Evolutionary conservation across 495 filamentous ascomycete species (phyloP), one percentile per base, ranked within the genome.

Genomic region (Clohesyomyces aquaticus): DNA sequence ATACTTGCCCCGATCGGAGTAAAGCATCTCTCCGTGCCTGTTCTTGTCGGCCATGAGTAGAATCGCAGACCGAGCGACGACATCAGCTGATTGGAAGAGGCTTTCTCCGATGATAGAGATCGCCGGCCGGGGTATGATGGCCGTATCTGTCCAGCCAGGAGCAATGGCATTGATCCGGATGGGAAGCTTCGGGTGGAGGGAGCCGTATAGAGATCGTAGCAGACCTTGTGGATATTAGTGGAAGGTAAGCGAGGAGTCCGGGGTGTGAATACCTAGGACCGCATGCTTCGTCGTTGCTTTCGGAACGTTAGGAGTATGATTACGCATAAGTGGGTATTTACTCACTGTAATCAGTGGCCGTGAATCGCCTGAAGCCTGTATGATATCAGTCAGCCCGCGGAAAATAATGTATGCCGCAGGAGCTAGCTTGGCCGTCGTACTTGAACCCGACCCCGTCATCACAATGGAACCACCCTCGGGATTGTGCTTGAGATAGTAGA

Each of bases 141-240:
- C 63, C 0, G 72, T 71, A 1, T 25, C 56, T 4, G 72, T 75
- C 72, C 71, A 75, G 50, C 38, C 38, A 12, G 72, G 72, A 1
- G 71, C 59, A 10, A 75, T 57, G 18, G 57, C 52, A 56, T 75
- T 75, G 55, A 75, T 65, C 43, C 72, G 68, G 46, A 74, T 69
- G n/a, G 67, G 70, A 29, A 71, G 46, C 0, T 49, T 28, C 2
- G 48, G 61, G 22, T 55, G 38, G 18, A 64, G 66, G 32, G 42
- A 22, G 1, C n/a, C 16, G 38, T 60, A 45, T 2, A 75, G 32
- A 27, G 59, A 48, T 47, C 65, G 68, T 9, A 70, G 53, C 3
- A 75, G 55, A 26, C 70, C 68, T 29, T 59, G 61, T 25, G n/a
- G 6, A 38, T 6, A 38, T 38, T 38, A 38, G 32, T 38, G n/a